Evolutionary conservation across 2,329 filamentous ascomycete species (phyloP).

Genomic region (Pyrenochaeta sp.): DNA sequence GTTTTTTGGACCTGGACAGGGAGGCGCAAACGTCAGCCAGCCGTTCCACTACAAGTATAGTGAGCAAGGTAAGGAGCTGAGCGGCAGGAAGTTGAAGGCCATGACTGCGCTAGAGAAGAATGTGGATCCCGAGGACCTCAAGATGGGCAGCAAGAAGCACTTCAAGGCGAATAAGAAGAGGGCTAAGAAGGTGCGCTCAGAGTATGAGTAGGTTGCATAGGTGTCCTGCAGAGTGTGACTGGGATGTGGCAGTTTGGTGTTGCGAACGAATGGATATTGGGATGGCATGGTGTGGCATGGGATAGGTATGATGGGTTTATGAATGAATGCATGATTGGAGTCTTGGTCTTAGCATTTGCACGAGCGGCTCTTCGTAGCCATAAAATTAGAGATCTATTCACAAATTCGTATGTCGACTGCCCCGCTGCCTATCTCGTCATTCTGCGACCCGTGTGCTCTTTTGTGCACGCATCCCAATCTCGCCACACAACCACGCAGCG

Average conservation of each 20-base stretch:
- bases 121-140: slow-evolving; percentile 80
- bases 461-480: too few relatives aligned
- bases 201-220: slow-evolving; percentile 37
- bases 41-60: slow-evolving; percentile 93
- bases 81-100: slow-evolving; percentile 81
- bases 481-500: too few relatives aligned
- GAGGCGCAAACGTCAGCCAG: slow-evolving; percentile 71
- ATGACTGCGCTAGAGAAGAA: slow-evolving; percentile 86
- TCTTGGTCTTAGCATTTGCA: too few relatives aligned
- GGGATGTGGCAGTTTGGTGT: too few relatives aligned
- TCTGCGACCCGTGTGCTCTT: too few relatives aligned
- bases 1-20: slow-evolving; percentile 79
- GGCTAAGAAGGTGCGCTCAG: slow-evolving; percentile 61
- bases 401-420: too few relatives aligned
- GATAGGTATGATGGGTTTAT: not conserved
- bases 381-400: too few relatives aligned
- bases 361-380: too few relatives aligned
- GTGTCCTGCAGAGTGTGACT: not conserved
- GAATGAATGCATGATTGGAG: too few relatives aligned
- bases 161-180: slow-evolving; percentile 80
- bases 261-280: not conserved
- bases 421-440: too few relatives aligned
- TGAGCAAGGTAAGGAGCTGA: slow-evolving; percentile 83
- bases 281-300: not conserved
- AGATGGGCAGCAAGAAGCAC: slow-evolving; percentile 85